phyloP scores from a whole-genome alignment of 1,284 basidiomycete species.

The Cryptococcus hybrid region DNA sequence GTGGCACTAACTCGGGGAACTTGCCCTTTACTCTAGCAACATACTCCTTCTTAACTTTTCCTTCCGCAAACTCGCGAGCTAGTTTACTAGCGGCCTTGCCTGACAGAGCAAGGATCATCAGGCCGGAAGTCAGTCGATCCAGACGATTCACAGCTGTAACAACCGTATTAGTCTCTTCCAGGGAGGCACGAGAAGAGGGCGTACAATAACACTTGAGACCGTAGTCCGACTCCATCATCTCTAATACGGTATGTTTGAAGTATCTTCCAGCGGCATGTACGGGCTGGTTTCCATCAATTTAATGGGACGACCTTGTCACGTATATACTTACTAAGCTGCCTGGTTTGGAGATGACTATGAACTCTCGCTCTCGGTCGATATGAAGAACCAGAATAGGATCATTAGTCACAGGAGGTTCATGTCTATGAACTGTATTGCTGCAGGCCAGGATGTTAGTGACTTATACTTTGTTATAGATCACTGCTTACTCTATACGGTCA shows the following conservation, averaged over 20 bases:
- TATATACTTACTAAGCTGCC: conserved; percentile 74
- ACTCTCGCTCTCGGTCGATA: conserved; percentile 72
- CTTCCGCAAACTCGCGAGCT: conserved; percentile 76
- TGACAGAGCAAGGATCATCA: conserved; percentile 90
- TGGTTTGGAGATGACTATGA: conserved; percentile 92
- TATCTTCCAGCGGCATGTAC: conserved; percentile 88
- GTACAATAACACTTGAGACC: conserved; percentile 81
- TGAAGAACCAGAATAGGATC: conserved; percentile 77
- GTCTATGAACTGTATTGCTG: conserved; percentile 90
- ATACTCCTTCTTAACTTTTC: conserved; percentile 84
- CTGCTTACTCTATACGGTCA: conserved; percentile 80
- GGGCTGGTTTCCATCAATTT: conserved; percentile 52
- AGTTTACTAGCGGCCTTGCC: conserved; percentile 68
- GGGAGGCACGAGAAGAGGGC: conserved; percentile 37
- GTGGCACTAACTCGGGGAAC: conserved; percentile 69
- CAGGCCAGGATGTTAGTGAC: too few species aligned
- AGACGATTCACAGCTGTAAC: conserved; percentile 74
- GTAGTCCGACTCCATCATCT: conserved; percentile 82
- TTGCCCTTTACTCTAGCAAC: conserved; percentile 77
- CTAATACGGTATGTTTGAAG: conserved; percentile 80
- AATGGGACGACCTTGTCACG: not conserved
- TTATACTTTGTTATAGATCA: not conserved
- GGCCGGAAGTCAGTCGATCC: conserved; percentile 90
- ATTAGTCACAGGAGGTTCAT: conserved; percentile 92
- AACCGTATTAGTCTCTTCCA: too few species aligned